These are phyloP conservation scores for Asterophora parasitica DNA, from an alignment of 768 basidiomycete species.

Conservation along the genomic window DNA sequence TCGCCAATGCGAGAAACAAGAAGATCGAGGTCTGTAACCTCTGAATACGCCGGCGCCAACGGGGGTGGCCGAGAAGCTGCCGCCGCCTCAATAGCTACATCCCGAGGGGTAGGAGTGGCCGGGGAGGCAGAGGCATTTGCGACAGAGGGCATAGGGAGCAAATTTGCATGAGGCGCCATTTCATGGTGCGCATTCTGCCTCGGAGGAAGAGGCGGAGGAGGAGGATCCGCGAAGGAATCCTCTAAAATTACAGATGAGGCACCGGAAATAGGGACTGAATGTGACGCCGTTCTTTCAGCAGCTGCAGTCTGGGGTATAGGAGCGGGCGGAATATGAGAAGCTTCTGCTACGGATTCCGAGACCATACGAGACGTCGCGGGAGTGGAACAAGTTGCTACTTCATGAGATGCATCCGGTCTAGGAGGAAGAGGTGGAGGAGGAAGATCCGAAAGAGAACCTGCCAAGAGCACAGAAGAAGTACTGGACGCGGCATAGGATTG, in stretches of 20 bases:
- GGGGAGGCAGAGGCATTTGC: constrained; percentile 1
- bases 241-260: no score
- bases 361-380: no score
- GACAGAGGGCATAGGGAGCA: no score
- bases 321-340: no score
- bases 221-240: no score
- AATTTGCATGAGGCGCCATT: no score
- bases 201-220: no score
- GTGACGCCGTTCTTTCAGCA: no score
- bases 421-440: constrained; percentile 4
- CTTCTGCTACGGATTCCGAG: background rate
- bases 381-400: no score
- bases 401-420: background rate
- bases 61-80: constrained; percentile 10
- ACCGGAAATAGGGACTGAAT: no score
- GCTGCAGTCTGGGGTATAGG: no score
- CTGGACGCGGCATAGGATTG: constrained; percentile 11
- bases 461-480: constrained; percentile 16
- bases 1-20: constrained; percentile 50
- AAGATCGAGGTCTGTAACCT: constrained; percentile 61
- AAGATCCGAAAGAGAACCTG: constrained; percentile 14
- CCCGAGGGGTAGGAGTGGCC: background rate
- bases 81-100: constrained; percentile 8
- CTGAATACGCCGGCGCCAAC: constrained; percentile 20
- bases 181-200: no score